A percentile compares a stretch with the other conserved stretches of the same genome.
phyloP scores from a whole-genome alignment of 2,329 filamentous ascomycete species.

The Botrytis fragariae region DNA sequence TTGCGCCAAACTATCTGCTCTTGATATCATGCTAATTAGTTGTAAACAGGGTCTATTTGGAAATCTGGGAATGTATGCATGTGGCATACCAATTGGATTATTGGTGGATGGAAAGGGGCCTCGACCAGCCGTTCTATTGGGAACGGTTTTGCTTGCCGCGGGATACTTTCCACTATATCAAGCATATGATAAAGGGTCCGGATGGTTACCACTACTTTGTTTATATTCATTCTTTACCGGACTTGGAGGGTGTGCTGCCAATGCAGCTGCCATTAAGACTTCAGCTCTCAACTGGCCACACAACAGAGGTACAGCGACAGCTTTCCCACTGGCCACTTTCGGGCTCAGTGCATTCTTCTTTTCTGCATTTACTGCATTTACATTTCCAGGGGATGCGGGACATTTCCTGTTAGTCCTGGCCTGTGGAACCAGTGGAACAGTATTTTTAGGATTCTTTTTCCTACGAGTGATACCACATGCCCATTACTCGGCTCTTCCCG shows the following conservation, averaged over 20 bases:
- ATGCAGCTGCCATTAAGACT: conserved; percentile 79
- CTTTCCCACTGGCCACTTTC: conserved; percentile 88
- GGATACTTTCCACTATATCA: conserved; percentile 85
- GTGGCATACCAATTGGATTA: conserved; percentile 85
- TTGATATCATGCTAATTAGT: conserved; percentile 24
- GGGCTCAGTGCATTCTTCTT: conserved; percentile 97
- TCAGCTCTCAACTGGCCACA: conserved; percentile 90
- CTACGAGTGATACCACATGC: conserved; percentile 67
- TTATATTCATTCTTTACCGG: conserved; percentile 85
- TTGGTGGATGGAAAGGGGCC: conserved; percentile 82
- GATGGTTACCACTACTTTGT: conserved; percentile 63
- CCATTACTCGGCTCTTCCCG: conserved; percentile 44
- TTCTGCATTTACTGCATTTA: conserved; percentile 70
- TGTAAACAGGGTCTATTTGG: conserved; percentile 59
- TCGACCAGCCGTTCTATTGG: conserved; percentile 72
- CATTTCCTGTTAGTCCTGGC: conserved; percentile 78
- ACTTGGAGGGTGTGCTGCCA: conserved; percentile 86
- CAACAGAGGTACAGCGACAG: conserved; percentile 88
- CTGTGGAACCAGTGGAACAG: conserved; percentile 72
- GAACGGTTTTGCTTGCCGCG: conserved; percentile 66
- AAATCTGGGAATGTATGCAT: conserved; percentile 91
- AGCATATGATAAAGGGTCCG: conserved; percentile 70
- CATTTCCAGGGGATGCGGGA: conserved; percentile 81
- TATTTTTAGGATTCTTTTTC: conserved; percentile 79
- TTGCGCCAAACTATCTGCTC: conserved; percentile 31